Percentiles rank a stretch among this genome's conserved stretches.
phyloP scores from a whole-genome alignment of 805 yeast species.

The Kazachstania martiniae region DNA sequence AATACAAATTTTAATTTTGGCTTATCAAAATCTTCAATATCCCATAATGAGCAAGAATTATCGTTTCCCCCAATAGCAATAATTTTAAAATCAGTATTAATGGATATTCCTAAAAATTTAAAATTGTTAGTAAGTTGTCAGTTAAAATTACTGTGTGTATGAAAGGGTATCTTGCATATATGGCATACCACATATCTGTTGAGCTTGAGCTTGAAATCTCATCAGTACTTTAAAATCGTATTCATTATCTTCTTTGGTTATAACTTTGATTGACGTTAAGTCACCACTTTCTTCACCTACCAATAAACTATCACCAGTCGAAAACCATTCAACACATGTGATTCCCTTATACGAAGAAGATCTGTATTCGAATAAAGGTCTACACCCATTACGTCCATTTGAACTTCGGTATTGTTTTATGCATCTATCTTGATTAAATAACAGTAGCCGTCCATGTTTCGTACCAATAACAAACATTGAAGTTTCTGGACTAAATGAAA shows the following conservation, averaged over 20 bases:
- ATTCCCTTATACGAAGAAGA: constrained; percentile 32
- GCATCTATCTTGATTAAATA: constrained; percentile 32
- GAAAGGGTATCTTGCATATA: constrained; percentile 2
- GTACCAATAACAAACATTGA: constrained; percentile 47
- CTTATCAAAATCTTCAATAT: constrained; percentile 31
- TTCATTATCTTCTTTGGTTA: not conserved
- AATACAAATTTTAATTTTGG: constrained; percentile 41
- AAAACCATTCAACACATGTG: constrained; percentile 53
- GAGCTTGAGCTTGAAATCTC: constrained; percentile 39
- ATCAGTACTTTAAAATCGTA: constrained; percentile 12
- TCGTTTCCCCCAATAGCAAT: constrained; percentile 81
- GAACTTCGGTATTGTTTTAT: constrained; percentile 4
- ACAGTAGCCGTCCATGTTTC: constrained; percentile 40
- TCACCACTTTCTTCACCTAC: constrained; percentile 61
- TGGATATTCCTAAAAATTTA: constrained; percentile 38
- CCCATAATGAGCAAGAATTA: constrained; percentile 72
- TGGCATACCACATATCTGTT: constrained; percentile 46
- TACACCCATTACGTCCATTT: not conserved
- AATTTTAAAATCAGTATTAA: constrained; percentile 42
- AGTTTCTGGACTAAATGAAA: constrained; percentile 40
- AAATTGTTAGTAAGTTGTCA: not conserved
- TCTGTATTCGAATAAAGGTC: constrained; percentile 14
- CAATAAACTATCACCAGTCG: constrained; percentile 23
- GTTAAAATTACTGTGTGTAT: not conserved
- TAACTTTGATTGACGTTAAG: constrained; percentile 34